A percentile compares a stretch with the other conserved stretches of the same genome.
Conservation (phyloP, 805 yeast species). For the Candida xyloterini region DNA sequence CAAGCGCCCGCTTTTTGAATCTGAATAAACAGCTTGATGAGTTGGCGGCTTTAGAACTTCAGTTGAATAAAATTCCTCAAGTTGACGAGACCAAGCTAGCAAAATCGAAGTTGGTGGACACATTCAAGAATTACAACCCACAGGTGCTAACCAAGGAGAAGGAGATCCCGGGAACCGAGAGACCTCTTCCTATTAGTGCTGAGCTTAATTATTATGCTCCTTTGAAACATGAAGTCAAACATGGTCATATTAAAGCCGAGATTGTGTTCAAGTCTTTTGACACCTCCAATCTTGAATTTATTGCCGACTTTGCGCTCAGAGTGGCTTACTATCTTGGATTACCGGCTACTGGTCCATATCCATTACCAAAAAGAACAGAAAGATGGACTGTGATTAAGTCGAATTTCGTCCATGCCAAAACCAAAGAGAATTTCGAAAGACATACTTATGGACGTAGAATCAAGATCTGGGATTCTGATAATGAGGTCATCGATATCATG, state of each 20-base stretch:
- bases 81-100: slow-evolving; percentile 17
- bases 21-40: slow-evolving; percentile 27
- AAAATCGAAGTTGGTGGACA: slow-evolving; percentile 25
- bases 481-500: slow-evolving; percentile 81
- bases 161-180: slow-evolving; percentile 33
- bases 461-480: slow-evolving; percentile 78
- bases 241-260: slow-evolving; percentile 78
- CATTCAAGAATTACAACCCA: slow-evolving; percentile 36
- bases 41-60: slow-evolving; percentile 26
- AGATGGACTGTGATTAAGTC: slow-evolving; percentile 92
- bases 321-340: slow-evolving; percentile 88
- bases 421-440: slow-evolving; percentile 92
- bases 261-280: slow-evolving; percentile 71
- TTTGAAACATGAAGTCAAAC: slow-evolving; percentile 57
- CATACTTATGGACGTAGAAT: slow-evolving; percentile 73
- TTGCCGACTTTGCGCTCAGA: slow-evolving; percentile 81
- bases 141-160: slow-evolving; percentile 35
- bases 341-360: slow-evolving; percentile 75
- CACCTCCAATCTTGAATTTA: slow-evolving; percentile 65
- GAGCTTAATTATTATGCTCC: slow-evolving; percentile 83
- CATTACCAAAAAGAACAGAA: slow-evolving; percentile 67
- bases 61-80: slow-evolving; percentile 13
- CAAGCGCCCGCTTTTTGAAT: slow-evolving; percentile 4
- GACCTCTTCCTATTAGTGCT: slow-evolving; percentile 81
- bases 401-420: slow-evolving; percentile 91